A percentile compares a stretch with the other conserved stretches of the same genome.
Evolutionary conservation across 306 rosid genomes (phyloP).

Genomic region (Cucurbita pepo): DNA sequence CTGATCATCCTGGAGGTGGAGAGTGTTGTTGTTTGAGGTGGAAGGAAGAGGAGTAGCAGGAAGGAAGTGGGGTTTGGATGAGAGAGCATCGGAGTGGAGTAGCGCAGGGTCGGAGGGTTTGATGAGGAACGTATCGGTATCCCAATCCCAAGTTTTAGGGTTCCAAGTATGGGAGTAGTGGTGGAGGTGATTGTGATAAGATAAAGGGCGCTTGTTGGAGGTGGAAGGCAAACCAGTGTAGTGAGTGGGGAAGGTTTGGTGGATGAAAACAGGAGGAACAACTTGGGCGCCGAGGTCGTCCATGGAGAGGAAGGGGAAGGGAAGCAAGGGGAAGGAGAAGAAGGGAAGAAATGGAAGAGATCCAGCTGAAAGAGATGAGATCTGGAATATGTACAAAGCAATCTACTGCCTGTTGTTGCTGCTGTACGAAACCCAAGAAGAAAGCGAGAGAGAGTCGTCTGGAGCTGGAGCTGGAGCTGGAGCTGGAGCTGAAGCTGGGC

Average conservation of each 20-base stretch:
- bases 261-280: conserved; percentile 38
- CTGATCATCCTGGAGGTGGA: conserved; percentile 11
- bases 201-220: conserved; percentile 54
- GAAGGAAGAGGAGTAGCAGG: neutral
- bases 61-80: conserved; percentile 2
- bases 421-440: too few species aligned
- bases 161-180: conserved; percentile 34
- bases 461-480: too few species aligned
- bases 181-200: conserved; percentile 12
- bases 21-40: neutral
- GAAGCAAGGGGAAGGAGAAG: neutral
- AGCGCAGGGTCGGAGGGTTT: conserved; percentile 12
- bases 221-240: conserved; percentile 21
- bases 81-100: neutral
- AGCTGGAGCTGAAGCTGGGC: too few species aligned
- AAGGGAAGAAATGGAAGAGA: neutral
- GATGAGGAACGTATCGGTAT: conserved; percentile 34
- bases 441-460: too few species aligned
- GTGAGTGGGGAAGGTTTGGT: conserved; percentile 16
- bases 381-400: too few species aligned
- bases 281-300: conserved; percentile 52
- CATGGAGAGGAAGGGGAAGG: conserved; percentile 12
- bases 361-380: too few species aligned
- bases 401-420: too few species aligned
- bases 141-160: conserved; percentile 70